Conservation (phyloP, 1,284 basidiomycete species). For the Cryptococcus sp. region DNA sequence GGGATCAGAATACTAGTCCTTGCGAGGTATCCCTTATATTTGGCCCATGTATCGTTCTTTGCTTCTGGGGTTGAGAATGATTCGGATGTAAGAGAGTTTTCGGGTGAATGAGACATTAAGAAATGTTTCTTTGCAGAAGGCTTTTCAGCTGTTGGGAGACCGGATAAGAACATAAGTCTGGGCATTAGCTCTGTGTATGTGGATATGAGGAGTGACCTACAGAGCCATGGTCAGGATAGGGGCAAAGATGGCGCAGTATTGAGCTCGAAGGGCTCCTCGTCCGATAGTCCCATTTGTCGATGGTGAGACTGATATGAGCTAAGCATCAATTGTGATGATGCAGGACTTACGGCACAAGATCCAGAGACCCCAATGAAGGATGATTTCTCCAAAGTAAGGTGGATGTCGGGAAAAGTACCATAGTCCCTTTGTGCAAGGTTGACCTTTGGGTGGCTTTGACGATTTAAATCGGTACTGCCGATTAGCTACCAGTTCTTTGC, state of each 20-base stretch:
- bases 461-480: slow-evolving; percentile 57
- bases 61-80: slow-evolving; percentile 5
- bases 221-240: slow-evolving; percentile 61
- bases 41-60: slow-evolving; percentile 50
- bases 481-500: neutral
- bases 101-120: slow-evolving; percentile 52
- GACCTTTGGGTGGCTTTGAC: slow-evolving; percentile 55
- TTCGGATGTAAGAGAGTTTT: slow-evolving; percentile 24
- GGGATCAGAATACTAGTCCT: slow-evolving; percentile 65
- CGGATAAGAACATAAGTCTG: slow-evolving; percentile 64
- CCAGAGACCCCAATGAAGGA: slow-evolving; percentile 72
- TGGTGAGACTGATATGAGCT: slow-evolving; percentile 51
- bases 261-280: slow-evolving; percentile 53
- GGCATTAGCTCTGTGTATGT: slow-evolving; percentile 10
- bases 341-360: slow-evolving; percentile 50
- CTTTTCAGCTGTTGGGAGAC: slow-evolving; percentile 68
- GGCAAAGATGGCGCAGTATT: slow-evolving; percentile 59
- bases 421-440: slow-evolving; percentile 56
- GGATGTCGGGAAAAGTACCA: slow-evolving; percentile 54
- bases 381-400: slow-evolving; percentile 70
- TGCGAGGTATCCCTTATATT: slow-evolving; percentile 58
- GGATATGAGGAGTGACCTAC: slow-evolving; percentile 45
- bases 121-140: slow-evolving; percentile 64
- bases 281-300: slow-evolving; percentile 52
- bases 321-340: neutral